Conservation (phyloP, 225 moss, liverwort and hornwort species). For the Physcomitrium patens region DNA sequence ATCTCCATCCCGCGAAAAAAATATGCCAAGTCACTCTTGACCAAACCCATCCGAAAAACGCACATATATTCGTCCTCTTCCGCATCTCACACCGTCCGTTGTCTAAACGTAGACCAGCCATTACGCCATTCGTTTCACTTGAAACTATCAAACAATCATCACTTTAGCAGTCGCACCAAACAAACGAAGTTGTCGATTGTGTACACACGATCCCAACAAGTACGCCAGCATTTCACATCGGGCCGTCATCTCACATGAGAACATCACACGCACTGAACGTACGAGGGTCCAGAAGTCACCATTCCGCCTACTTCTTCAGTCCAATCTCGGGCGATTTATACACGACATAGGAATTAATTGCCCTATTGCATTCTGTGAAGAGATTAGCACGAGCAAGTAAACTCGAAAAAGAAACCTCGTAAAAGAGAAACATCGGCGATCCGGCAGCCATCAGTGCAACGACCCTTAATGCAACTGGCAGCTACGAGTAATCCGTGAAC, state of each 20-base stretch:
- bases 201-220: conserved; percentile 56
- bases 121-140: conserved; percentile 57
- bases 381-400: conserved; percentile 33
- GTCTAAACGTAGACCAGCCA: conserved; percentile 63
- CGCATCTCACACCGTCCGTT: conserved; percentile 57
- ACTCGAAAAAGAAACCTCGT: not conserved
- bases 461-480: conserved; percentile 39
- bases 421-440: conserved; percentile 37
- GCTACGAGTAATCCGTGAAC: conserved; percentile 31
- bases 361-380: conserved; percentile 49
- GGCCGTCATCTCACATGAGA: conserved; percentile 60
- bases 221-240: conserved; percentile 60
- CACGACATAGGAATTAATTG: conserved; percentile 52
- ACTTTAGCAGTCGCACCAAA: conserved; percentile 72
- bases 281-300: conserved; percentile 75
- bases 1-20: conserved; percentile 61
- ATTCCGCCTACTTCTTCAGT: conserved; percentile 53
- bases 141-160: conserved; percentile 65
- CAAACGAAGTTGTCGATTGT: conserved; percentile 57
- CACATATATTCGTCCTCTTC: conserved; percentile 65
- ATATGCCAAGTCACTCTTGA: conserved; percentile 63
- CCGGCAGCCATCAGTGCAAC: conserved; percentile 40
- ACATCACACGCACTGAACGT: conserved; percentile 72
- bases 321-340: conserved; percentile 59
- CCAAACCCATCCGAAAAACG: conserved; percentile 48